These are phyloP conservation scores for Tubosaeta brunneosetosa DNA, from an alignment of 768 basidiomycete genomes.

Conservation along the genomic window DNA sequence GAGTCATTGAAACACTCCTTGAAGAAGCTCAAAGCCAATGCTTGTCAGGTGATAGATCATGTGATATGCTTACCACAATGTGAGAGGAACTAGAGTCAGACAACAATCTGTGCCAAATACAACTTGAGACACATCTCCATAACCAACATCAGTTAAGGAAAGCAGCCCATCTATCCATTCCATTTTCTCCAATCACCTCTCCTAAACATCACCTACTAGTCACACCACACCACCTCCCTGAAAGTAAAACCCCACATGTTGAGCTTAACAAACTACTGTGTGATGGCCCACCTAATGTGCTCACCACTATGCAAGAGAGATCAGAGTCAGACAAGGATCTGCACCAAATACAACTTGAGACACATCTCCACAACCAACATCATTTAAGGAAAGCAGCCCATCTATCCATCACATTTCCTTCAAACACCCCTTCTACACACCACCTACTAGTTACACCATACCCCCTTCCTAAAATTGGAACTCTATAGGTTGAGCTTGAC, in stretches of 20 bases:
- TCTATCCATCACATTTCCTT: slow-evolving; percentile 36
- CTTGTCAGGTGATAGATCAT: slow-evolving; percentile 35
- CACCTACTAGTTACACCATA: slow-evolving; percentile 42
- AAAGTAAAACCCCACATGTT: no score
- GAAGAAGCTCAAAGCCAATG: slow-evolving; percentile 55
- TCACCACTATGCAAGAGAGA: slow-evolving; percentile 40
- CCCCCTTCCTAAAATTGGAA: slow-evolving; percentile 54
- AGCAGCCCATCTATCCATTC: no score
- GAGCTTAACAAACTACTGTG: no score
- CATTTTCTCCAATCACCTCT: no score
- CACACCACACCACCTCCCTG: no score
- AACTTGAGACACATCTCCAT: no score
- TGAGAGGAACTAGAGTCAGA: no score
- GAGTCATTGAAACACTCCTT: slow-evolving; percentile 44
- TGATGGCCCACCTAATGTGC: no score
- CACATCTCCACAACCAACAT: slow-evolving; percentile 53
- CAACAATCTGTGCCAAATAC: no score
- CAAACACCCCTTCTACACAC: slow-evolving; percentile 29
- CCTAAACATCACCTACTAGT: no score
- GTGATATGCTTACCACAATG: no score
- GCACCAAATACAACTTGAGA: slow-evolving; percentile 67
- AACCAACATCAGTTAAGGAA: no score
- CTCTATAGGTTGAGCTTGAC: slow-evolving; percentile 63
- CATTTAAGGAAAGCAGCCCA: slow-evolving; percentile 44
- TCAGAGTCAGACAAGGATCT: slow-evolving; percentile 61